A percentile compares a stretch with the other conserved stretches of the same genome.
phyloP scores from a whole-genome alignment of 179 eudicot genomes.

The Spinacia oleracea region DNA sequence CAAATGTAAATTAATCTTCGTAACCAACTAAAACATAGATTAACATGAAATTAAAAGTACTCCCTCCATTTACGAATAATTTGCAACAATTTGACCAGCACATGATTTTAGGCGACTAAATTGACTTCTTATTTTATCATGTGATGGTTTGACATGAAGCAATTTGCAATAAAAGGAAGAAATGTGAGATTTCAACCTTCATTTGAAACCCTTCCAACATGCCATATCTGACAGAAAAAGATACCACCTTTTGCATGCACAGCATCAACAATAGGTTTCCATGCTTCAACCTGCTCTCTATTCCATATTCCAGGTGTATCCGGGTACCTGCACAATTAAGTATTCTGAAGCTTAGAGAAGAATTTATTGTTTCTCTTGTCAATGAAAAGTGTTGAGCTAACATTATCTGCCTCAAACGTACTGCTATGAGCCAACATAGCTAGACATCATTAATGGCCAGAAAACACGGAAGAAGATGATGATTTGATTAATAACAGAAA shows the following conservation, averaged over 20 bases:
- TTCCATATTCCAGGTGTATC: conserved; percentile 51
- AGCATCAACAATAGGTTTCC: conserved; percentile 51
- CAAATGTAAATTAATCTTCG: neutral
- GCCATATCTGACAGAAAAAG: conserved; percentile 51
- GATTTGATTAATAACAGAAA: no score
- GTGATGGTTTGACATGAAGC: neutral
- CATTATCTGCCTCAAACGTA: neutral
- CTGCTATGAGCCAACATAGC: no score
- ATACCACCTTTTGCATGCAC: conserved; percentile 47
- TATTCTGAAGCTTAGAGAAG: neutral
- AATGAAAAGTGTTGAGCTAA: neutral
- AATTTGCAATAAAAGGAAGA: neutral
- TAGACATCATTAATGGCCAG: no score
- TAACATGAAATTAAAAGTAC: no score
- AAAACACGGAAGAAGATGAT: no score
- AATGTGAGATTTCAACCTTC: conserved; percentile 20
- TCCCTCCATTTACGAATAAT: no score
- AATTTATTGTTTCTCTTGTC: neutral
- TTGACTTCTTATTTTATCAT: no score
- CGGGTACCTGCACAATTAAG: conserved; percentile 28
- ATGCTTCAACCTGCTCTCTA: conserved; percentile 46
- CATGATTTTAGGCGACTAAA: no score
- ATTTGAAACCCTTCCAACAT: conserved; percentile 42
- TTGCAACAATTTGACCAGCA: no score
- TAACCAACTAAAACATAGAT: neutral